These are phyloP conservation scores for Alectoria sarmentosa DNA, from an alignment of 495 filamentous ascomycete genomes.

Conservation along the genomic window DNA sequence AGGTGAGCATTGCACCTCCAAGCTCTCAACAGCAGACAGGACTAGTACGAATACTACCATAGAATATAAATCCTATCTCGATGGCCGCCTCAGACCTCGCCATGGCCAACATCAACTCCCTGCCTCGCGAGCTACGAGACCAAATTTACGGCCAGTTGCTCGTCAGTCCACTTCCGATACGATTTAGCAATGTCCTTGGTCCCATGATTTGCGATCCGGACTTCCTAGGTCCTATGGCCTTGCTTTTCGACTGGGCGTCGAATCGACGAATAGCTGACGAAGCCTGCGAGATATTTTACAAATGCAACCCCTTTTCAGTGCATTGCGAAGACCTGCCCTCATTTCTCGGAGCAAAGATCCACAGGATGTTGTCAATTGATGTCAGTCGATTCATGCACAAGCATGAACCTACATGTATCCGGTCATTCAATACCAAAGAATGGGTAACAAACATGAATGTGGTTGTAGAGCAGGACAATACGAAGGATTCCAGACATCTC, in stretches of 20 bases:
- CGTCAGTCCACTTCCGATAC: neutral
- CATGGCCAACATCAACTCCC: neutral
- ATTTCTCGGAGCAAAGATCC: neutral
- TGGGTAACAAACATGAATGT: neutral
- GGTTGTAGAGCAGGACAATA: neutral
- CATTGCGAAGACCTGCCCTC: neutral
- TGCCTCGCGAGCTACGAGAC: conserved; percentile 1
- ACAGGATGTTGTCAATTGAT: neutral
- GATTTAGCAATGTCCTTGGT: neutral
- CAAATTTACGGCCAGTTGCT: conserved; percentile 1
- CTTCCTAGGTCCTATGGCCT: neutral
- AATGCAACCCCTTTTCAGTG: neutral
- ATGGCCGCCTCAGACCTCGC: neutral
- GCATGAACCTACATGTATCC: neutral
- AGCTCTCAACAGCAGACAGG: neutral
- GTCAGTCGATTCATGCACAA: neutral
- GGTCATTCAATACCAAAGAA: neutral
- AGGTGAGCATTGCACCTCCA: neutral
- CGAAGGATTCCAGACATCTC: neutral
- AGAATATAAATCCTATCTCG: neutral
- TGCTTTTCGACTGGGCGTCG: conserved; percentile 1
- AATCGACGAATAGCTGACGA: neutral
- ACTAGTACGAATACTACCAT: neutral
- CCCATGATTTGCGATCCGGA: neutral
- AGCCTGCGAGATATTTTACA: neutral